Base-by-base conservation (phyloP, 202 grass and related monocot species). In the Digitaria exilis region DNA sequence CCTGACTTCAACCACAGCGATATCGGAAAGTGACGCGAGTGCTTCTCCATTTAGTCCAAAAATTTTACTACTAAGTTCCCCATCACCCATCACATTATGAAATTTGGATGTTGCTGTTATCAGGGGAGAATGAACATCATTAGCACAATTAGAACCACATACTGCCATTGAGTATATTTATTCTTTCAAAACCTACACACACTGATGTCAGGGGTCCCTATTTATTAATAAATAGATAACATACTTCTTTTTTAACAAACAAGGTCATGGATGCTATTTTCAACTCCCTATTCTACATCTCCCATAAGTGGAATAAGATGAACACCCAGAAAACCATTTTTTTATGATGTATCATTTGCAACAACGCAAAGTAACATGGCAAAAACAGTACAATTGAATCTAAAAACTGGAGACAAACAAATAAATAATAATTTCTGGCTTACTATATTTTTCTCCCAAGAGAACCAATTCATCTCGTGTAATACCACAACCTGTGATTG, bases 1-100 rank as follows among this genome's bases (percentile, higher is more conserved):
- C 80, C 85, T 90, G 80, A 98, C 82, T 93, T 98, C 90, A 64
- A 98, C 89, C 65, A 98, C 82, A 35, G 96, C 95, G 87, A 98
- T 90, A 91, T 98, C 87, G 84, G 92, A 95, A 83, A 98, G 96
- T 31, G 92, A 98, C 65, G 87, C 73, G 0, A 98, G 69, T 78
- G 85, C 86, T 71, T 93, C 96, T 87, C 96, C 92, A 88, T 89
- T 95, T 80, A 83, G 86, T 57, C 89, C 87, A 72, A 90, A 80
- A 83, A 74, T 89, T 84, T 64, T 76, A 71, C 69, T 60, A 69
- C 35, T 63, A 85, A 65, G 56, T 83, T 85, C 84, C 39, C 5
- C 41, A 7, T 65, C 64, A 74, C 15, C 77, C 84, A 87, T 82
- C 52, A 39, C 24, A 68, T 80, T 75, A 77, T 79, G 60, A 78